Evolutionary conservation across 2,329 filamentous ascomycete species (phyloP).

Genomic region (Neoarthrinium moseri): DNA sequence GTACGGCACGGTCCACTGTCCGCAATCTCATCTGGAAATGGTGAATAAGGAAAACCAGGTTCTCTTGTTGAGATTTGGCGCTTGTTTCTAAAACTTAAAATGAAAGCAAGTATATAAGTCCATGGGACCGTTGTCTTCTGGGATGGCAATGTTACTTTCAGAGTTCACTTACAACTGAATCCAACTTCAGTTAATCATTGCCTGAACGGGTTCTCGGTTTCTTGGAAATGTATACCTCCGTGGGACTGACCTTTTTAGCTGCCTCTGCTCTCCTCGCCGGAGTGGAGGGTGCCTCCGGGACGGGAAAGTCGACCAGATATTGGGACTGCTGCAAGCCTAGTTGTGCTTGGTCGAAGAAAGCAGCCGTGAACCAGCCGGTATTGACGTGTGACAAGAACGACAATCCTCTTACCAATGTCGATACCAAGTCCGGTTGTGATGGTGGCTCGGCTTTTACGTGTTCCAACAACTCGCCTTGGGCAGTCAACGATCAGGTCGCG

Average conservation of each 20-base stretch:
- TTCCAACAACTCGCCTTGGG: conserved; percentile 51
- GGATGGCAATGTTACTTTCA: no score
- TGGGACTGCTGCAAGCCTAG: conserved; percentile 59
- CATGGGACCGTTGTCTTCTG: no score
- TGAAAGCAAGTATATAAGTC: no score
- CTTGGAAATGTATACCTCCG: neutral
- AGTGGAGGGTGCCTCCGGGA: conserved; percentile 17
- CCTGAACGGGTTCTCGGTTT: neutral
- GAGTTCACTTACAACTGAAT: neutral
- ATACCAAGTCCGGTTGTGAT: conserved; percentile 44
- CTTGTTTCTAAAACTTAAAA: no score
- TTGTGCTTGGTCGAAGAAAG: conserved; percentile 50
- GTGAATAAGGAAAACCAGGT: no score
- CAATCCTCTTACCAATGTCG: conserved; percentile 39
- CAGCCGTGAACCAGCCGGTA: conserved; percentile 38
- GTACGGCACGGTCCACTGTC: no score
- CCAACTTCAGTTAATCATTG: neutral
- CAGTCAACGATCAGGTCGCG: conserved; percentile 46
- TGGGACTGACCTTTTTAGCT: neutral
- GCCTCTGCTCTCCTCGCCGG: neutral
- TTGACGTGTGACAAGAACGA: conserved; percentile 43
- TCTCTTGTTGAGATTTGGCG: no score
- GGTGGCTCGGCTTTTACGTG: conserved; percentile 52
- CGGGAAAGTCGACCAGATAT: conserved; percentile 30
- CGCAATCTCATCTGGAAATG: no score